Conservation (phyloP, 352 stramenopile genomes). For the Pythium aquatile region DNA sequence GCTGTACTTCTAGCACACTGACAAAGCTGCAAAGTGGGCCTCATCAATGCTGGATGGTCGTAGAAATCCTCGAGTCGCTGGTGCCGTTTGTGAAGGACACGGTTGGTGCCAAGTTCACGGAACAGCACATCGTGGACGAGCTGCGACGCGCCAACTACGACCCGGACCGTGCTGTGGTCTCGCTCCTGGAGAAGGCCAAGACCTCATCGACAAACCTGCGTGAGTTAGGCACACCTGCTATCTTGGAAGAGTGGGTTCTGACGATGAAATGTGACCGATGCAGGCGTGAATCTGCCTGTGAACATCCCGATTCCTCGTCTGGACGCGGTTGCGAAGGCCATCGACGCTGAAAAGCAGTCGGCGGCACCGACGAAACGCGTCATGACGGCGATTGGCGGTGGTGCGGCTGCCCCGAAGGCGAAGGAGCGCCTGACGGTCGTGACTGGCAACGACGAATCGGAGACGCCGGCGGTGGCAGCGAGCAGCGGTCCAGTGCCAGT, state of each 20-base stretch:
- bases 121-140: conserved; percentile 63
- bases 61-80: conserved; percentile 57
- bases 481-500: conserved; percentile 1
- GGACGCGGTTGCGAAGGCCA: conserved; percentile 51
- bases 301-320: conserved; percentile 67
- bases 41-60: neutral
- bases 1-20: neutral
- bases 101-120: conserved; percentile 51
- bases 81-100: conserved; percentile 56
- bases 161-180: conserved; percentile 68
- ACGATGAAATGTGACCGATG: neutral
- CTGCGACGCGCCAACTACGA: conserved; percentile 78
- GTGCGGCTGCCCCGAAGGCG: conserved; percentile 13
- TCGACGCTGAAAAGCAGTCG: conserved; percentile 39
- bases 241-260: neutral
- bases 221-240: conserved; percentile 6
- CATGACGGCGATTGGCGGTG: conserved; percentile 43
- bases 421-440: conserved; percentile 5
- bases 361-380: conserved; percentile 37
- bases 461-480: neutral
- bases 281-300: conserved; percentile 49
- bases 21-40: neutral
- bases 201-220: conserved; percentile 31
- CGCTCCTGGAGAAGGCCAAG: conserved; percentile 69
- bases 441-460: neutral